Conservation (phyloP, 805 yeast genomes). For the Zygoascus bituminiphila region DNA sequence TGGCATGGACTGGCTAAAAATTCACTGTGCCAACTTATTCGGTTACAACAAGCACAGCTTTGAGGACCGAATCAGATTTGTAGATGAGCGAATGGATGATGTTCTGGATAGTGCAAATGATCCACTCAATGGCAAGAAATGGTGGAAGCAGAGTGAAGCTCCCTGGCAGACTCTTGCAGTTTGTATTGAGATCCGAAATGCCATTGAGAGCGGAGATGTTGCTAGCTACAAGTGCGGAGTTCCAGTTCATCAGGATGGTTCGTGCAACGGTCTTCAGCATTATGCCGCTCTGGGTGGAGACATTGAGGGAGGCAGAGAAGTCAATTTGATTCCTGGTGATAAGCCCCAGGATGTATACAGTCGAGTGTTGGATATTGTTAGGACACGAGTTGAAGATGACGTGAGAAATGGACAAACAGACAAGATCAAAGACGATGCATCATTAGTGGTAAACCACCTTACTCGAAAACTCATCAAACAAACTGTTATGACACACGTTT, state of each 20-base stretch:
- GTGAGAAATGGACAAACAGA: slow-evolving; percentile 18
- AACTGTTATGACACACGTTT: slow-evolving; percentile 96
- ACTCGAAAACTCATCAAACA: slow-evolving; percentile 89
- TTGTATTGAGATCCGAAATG: slow-evolving; percentile 45
- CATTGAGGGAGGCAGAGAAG: slow-evolving; percentile 54
- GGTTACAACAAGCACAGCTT: slow-evolving; percentile 51
- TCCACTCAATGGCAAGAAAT: slow-evolving; percentile 37
- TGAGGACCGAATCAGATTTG: slow-evolving; percentile 42
- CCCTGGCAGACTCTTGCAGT: slow-evolving; percentile 58
- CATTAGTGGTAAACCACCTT: slow-evolving; percentile 50
- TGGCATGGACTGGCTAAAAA: slow-evolving; percentile 53
- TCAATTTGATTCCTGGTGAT: slow-evolving; percentile 47
- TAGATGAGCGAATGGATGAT: slow-evolving; percentile 39
- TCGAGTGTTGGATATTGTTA: slow-evolving; percentile 46
- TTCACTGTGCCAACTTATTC: slow-evolving; percentile 52
- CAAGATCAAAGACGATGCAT: slow-evolving; percentile 21
- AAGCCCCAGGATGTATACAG: slow-evolving; percentile 56
- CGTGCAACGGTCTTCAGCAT: slow-evolving; percentile 62
- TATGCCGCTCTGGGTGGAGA: slow-evolving; percentile 70
- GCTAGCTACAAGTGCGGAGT: slow-evolving; percentile 40
- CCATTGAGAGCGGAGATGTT: slow-evolving; percentile 42
- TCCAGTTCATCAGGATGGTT: slow-evolving; percentile 61
- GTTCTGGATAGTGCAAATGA: slow-evolving; percentile 39
- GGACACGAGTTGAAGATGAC: slow-evolving; percentile 40
- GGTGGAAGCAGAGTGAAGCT: slow-evolving; percentile 54